phyloP scores from a whole-genome alignment of 352 stramenopile genomes.

The Phytophthora uliginosa region DNA sequence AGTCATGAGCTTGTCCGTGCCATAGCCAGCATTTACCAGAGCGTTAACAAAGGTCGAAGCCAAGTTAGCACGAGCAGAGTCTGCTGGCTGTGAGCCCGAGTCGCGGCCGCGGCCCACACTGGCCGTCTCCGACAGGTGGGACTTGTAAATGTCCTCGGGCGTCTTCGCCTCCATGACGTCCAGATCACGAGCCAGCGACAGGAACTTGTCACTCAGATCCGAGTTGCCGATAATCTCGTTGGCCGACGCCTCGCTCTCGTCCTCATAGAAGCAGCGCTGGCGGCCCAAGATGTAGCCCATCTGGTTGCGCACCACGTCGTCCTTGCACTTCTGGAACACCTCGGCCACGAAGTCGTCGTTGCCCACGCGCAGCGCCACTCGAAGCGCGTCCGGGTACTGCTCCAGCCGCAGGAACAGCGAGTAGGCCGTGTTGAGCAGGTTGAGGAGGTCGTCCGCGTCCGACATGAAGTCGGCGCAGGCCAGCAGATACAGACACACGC shows the following conservation, averaged over 20 bases:
- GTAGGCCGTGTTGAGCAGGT: constrained; percentile 94
- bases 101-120: constrained; percentile 79
- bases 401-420: constrained; percentile 96
- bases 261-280: constrained; percentile 95
- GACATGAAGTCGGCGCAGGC: constrained; percentile 98
- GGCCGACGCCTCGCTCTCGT: constrained; percentile 91
- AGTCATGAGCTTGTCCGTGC: constrained; percentile 97
- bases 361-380: constrained; percentile 96
- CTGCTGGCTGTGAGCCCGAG: constrained; percentile 85
- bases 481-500: constrained; percentile 99
- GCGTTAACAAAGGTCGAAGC: constrained; percentile 99
- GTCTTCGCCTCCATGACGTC: constrained; percentile 98
- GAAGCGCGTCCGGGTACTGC: constrained; percentile 96
- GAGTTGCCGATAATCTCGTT: constrained; percentile 98
- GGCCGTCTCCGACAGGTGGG: constrained; percentile 97
- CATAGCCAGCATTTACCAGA: constrained; percentile 99
- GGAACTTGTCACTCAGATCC: constrained; percentile 97
- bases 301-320: constrained; percentile 84
- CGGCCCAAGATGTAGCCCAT: constrained; percentile 98
- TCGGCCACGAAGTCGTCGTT: constrained; percentile 83
- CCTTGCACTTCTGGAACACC: constrained; percentile 82
- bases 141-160: constrained; percentile 99
- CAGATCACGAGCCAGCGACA: constrained; percentile 97
- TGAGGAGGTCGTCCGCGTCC: constrained; percentile 97
- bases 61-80: constrained; percentile 98